Base-by-base conservation (phyloP, 768 basidiomycete species). In the Wakefieldia striispora region DNA sequence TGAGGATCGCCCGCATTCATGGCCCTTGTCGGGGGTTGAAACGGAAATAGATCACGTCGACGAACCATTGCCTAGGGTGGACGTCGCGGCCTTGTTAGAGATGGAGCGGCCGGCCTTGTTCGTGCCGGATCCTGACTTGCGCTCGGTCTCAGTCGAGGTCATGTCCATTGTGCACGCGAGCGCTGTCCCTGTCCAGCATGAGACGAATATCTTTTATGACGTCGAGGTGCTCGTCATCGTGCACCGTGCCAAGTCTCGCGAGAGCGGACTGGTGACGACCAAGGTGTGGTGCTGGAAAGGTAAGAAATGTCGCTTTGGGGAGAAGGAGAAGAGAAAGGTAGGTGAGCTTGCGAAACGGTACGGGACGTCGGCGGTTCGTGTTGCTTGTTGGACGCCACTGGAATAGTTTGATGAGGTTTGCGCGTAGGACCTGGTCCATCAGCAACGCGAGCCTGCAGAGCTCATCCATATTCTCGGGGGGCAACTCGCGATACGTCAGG, bases 261-360 rank as follows among this genome's bases (percentile, higher is more conserved):
- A 75, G n/a, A 82, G 67, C 29, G 84, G 86, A 12, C 72, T 92
- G 14, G 88, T 81, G 4, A 72, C 74, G 21, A 90, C 84, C 6
- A 76, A 74, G 19, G 77, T 92, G 16, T 92, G 88, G 88, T 79
- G 78, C 19, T 93, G 91, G 91, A 69, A 72, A 16, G 91, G 91
- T 0, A 80, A 75, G 45, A 72, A 72, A 34, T 74, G 78, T 40
- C 70, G 66, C 19, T 57, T 76, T 26, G 79, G 79, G 1, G 82
- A 85, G 41, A 71, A 70, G 40, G 91, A 91, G 55, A 78, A 80
- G 57, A 75, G 69, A 47, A 91, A 88, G 60, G 58, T 88, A 33
- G 72, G 77, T 36, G 89, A 91, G 45, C 71, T 93, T 6, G 84
- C 85, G 7, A 79, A 80, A 51, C 80, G 84, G 43, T 92, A 91